Conservation (phyloP, 768 basidiomycete species). For the Melanogaster broomeanus region DNA sequence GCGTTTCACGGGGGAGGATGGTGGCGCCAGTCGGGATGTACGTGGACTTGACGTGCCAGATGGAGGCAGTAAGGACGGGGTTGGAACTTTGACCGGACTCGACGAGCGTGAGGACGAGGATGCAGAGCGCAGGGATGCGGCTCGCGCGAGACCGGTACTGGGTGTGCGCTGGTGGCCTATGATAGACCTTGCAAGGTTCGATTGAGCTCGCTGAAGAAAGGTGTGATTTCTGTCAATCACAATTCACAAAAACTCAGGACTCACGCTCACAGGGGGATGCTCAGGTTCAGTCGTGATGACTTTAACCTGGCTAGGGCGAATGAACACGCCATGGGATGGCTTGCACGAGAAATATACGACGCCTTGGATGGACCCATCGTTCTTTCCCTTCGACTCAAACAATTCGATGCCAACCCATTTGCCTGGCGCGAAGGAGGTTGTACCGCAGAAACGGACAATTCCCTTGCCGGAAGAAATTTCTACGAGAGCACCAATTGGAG, state of each 20-base stretch:
- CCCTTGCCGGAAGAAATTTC: constrained; percentile 81
- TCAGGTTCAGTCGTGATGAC: constrained; percentile 43
- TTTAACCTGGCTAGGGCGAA: constrained; percentile 83
- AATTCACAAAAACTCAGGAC: constrained; percentile 1
- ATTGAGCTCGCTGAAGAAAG: constrained; percentile 27
- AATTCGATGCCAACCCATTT: constrained; percentile 97
- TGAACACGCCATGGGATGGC: constrained; percentile 81
- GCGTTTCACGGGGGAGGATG: constrained; percentile 62
- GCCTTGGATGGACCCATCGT: constrained; percentile 87
- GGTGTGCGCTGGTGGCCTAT: constrained; percentile 62
- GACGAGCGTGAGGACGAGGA: constrained; percentile 59
- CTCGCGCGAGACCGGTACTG: constrained; percentile 48
- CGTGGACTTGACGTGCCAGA: constrained; percentile 28
- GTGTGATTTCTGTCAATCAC: background rate
- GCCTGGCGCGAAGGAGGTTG: constrained; percentile 81
- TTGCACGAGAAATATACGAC: constrained; percentile 81
- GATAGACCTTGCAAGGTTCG: constrained; percentile 29
- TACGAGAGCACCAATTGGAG: constrained; percentile 72
- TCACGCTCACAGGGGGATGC: constrained; percentile 26
- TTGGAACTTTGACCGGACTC: constrained; percentile 57
- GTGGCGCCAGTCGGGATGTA: constrained; percentile 31
- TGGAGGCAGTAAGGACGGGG: constrained; percentile 25
- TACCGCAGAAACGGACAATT: constrained; percentile 81
- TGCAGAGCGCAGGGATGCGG: constrained; percentile 42
- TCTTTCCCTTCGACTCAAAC: constrained; percentile 84